A percentile compares a stretch with the other conserved stretches of the same genome.
Evolutionary conservation across 139 green algal genomes (phyloP).

Genomic region (Coccomyxa sp.): DNA sequence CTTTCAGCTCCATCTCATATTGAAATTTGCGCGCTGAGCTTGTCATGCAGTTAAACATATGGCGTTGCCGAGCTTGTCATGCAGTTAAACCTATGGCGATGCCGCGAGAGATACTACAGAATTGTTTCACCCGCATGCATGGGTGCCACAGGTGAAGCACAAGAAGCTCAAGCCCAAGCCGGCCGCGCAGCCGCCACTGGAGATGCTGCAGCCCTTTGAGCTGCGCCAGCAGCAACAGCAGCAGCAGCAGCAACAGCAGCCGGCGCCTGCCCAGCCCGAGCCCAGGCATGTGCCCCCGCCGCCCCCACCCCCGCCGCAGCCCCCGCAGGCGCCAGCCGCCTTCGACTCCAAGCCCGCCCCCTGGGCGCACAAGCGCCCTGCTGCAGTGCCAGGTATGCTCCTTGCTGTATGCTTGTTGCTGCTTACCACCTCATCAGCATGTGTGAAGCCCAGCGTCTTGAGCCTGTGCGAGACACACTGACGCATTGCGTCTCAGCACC

Average conservation of each 20-base stretch:
- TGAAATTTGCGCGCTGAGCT: too few relatives aligned
- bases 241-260: slow-evolving; percentile 13
- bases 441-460: neutral
- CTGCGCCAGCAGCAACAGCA: slow-evolving; percentile 13
- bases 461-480: neutral
- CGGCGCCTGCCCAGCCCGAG: neutral
- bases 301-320: neutral
- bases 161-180: slow-evolving; percentile 3
- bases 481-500: too few relatives aligned
- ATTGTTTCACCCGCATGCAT: too few relatives aligned
- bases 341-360: slow-evolving; percentile 45
- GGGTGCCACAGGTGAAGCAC: neutral
- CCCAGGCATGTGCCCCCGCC: too few relatives aligned
- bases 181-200: neutral
- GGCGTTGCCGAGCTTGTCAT: too few relatives aligned
- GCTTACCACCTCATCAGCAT: neutral
- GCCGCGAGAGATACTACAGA: too few relatives aligned
- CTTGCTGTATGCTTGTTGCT: neutral
- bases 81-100: too few relatives aligned
- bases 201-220: neutral
- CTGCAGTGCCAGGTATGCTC: neutral
- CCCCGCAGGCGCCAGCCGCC: neutral
- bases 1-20: too few relatives aligned
- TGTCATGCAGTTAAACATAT: too few relatives aligned
- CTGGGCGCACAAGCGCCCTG: slow-evolving; percentile 42